These are phyloP conservation scores for Penicillium palitans DNA, from an alignment of 2,329 filamentous ascomycete genomes.

Conservation along the genomic window DNA sequence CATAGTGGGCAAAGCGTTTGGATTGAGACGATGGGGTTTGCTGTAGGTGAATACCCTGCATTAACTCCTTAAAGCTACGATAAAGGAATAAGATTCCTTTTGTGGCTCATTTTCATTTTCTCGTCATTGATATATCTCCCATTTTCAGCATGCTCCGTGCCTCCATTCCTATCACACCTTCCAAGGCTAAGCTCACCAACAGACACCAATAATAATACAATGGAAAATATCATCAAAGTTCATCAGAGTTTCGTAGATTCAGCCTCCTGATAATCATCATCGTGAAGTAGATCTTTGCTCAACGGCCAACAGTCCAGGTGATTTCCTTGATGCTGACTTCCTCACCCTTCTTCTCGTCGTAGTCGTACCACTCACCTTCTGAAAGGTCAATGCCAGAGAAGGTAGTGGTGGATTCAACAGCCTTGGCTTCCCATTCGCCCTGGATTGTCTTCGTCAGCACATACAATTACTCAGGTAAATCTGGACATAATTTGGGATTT, in stretches of 20 bases:
- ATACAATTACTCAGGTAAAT: not conserved
- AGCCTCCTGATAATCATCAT: not conserved
- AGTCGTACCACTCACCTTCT: slow-evolving; percentile 97
- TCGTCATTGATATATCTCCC: not conserved
- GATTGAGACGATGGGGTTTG: not conserved
- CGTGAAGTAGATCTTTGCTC: slow-evolving; percentile 36
- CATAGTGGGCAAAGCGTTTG: not conserved
- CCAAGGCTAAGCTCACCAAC: not conserved
- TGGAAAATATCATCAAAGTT: slow-evolving; percentile 2
- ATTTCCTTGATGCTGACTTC: slow-evolving; percentile 91
- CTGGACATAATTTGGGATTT: not conserved
- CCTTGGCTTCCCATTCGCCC: slow-evolving; percentile 89
- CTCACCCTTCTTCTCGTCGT: slow-evolving; percentile 88
- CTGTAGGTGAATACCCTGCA: not conserved
- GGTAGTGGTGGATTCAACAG: slow-evolving; percentile 74
- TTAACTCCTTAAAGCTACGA: not conserved
- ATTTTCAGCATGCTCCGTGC: not conserved
- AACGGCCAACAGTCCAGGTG: slow-evolving; percentile 77
- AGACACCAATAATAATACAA: slow-evolving; percentile 7
- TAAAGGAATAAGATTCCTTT: too few relatives aligned
- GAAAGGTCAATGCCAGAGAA: slow-evolving; percentile 78
- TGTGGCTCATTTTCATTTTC: not conserved
- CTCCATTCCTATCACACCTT: not conserved
- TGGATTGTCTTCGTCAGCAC: slow-evolving; percentile 38
- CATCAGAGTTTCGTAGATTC: slow-evolving; percentile 12